Conservation (phyloP, 2,329 filamentous ascomycete species). For the Curvularia eragrostidis region DNA sequence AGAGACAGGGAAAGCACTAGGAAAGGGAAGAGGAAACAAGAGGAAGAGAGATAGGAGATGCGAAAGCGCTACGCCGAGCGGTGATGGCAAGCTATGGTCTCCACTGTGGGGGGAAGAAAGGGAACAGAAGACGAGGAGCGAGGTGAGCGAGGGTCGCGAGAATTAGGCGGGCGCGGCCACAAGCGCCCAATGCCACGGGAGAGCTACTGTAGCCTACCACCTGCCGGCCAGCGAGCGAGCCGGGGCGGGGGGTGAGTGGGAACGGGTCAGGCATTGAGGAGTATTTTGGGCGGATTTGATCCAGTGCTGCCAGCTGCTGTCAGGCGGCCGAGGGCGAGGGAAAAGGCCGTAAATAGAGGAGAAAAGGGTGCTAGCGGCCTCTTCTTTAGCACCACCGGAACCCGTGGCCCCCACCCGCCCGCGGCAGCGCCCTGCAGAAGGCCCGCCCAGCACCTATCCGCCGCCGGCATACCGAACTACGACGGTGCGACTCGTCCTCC, state of each 20-base stretch:
- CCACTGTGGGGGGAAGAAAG: conserved; percentile 47
- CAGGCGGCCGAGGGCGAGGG: not conserved
- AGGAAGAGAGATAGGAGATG: conserved; percentile 47
- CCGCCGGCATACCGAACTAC: not conserved
- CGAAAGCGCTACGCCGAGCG: conserved; percentile 47
- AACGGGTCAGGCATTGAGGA: not conserved
- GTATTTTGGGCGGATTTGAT: conserved; percentile 5
- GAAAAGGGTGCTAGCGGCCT: conserved; percentile 18
- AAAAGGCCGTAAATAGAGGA: conserved; percentile 12
- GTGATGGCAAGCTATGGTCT: conserved; percentile 42
- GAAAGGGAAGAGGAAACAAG: conserved; percentile 48
- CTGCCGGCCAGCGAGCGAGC: conserved; percentile 5
- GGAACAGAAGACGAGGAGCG: conserved; percentile 33
- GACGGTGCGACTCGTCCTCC: not conserved
- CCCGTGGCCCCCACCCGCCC: conserved; percentile 2
- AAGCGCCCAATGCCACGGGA: conserved; percentile 29
- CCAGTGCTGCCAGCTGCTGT: conserved; percentile 1
- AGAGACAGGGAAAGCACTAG: conserved; percentile 41
- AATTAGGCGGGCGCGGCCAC: conserved; percentile 31
- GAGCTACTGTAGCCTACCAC: conserved; percentile 23
- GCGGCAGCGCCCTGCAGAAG: conserved; percentile 15
- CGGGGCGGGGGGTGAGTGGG: not conserved
- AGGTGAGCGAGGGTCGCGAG: conserved; percentile 34
- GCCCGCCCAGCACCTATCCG: not conserved
- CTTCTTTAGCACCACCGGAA: conserved; percentile 14